Conservation (phyloP, 495 filamentous ascomycete species). For the Penicillium angulare region DNA sequence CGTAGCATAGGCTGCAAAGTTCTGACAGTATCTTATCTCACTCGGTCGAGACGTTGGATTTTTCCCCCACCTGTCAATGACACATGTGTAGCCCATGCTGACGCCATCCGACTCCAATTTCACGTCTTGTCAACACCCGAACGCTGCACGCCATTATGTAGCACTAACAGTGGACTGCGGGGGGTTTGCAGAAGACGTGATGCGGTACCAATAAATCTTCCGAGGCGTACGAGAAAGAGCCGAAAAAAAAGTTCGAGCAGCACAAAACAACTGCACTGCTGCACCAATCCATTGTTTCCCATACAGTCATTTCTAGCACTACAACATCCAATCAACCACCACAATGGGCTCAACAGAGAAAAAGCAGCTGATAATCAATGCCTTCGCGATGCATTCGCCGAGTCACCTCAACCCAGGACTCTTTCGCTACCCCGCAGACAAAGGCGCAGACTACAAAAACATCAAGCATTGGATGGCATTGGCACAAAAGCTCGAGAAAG, state of each 20-base stretch:
- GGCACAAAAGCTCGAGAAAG: constrained; percentile 46
- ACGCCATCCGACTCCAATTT: constrained; percentile 31
- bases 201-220: constrained; percentile 11
- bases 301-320: background rate
- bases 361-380: constrained; percentile 57
- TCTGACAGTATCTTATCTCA: background rate
- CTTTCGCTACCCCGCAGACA: constrained; percentile 48
- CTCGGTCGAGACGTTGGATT: constrained; percentile 2
- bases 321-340: background rate
- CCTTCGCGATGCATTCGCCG: constrained; percentile 52
- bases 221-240: no score
- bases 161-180: constrained; percentile 10
- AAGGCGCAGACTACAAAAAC: constrained; percentile 46
- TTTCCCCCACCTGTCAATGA: background rate
- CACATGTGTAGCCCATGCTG: constrained; percentile 12
- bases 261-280: background rate
- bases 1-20: no score
- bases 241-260: background rate
- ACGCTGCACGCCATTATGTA: constrained; percentile 14
- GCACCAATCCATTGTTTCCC: background rate
- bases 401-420: constrained; percentile 52
- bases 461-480: constrained; percentile 46
- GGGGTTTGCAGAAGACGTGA: constrained; percentile 5
- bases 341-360: constrained; percentile 26
- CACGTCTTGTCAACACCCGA: constrained; percentile 22